Base-by-base conservation (phyloP, 1,139 yeast species). In the Kodamaea anthophila region DNA sequence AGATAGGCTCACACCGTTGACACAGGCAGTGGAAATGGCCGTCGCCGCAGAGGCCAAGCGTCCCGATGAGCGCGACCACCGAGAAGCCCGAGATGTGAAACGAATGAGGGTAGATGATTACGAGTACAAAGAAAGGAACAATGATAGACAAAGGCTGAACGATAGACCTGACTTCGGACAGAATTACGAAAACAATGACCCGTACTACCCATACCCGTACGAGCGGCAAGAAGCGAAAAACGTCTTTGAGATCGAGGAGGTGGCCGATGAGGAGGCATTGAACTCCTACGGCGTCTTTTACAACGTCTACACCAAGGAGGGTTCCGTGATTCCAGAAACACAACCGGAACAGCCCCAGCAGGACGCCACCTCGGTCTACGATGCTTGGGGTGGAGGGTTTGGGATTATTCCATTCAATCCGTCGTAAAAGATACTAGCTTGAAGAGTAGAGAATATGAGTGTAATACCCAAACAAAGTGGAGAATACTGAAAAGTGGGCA, bases 21-120 rank as follows among this genome's bases (percentile, higher is more conserved):
- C 70, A 0, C 69, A 61, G 37, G 70, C 70, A 2, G 71, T 63
- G 11, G 65, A 64, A 35, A 42, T 61, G 42, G 69, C 58, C 4
- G 60, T 64, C 1, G 64, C 63, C 1, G 63, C 54, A 5, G 66
- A 59, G 38, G 50, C 54, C 3, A 37, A 34, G 29, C 13, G 34
- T 20, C 32, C 42, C 26, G 15, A 33, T 20, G 29, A 21, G 15
- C 28, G 18, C 20, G 22, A 33, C 23, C 8, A 33, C 27, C 24
- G 35, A 26, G 20, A n/a, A n/a, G n/a, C n/a, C n/a, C n/a, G n/a
- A n/a, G 41, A 33, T 8, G 24, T 34, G 21, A 51, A 43, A 33
- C 39, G 36, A 23, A 38, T 34, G 11, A 37, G 30, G 29, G 28
- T 21, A 18, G 38, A 36, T 13, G 37, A 33, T 4, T 32, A 8